Percentiles rank a stretch among this genome's conserved stretches.
phyloP scores from a whole-genome alignment of 2,329 filamentous ascomycete species.

The Pseudogymnoascus sp. region DNA sequence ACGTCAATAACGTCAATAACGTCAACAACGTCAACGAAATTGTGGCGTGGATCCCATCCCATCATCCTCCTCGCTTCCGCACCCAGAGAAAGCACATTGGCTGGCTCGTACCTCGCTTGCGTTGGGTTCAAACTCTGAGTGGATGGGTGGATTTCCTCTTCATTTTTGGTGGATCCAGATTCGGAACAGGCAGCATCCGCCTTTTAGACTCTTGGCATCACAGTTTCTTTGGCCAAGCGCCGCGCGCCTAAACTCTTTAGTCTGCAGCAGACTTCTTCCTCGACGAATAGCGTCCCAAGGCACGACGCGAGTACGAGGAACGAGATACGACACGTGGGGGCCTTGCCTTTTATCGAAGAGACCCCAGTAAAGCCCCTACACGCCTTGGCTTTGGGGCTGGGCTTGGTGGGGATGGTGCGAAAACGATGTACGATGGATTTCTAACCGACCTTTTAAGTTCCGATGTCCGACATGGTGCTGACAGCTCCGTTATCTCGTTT shows the following conservation, averaged over 20 bases:
- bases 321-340: background rate
- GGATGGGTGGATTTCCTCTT: background rate
- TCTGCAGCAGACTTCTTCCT: background rate
- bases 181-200: constrained; percentile 3
- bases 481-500: background rate
- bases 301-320: constrained; percentile 2
- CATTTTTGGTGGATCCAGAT: background rate
- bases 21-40: background rate
- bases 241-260: background rate
- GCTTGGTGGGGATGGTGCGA: background rate
- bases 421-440: background rate
- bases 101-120: background rate
- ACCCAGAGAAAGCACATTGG: background rate
- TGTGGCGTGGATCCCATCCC: background rate
- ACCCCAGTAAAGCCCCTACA: background rate
- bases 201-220: background rate
- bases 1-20: background rate
- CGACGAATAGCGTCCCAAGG: background rate
- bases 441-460: constrained; percentile 4
- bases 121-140: background rate
- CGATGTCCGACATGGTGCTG: background rate
- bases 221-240: background rate
- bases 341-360: background rate
- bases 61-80: background rate
- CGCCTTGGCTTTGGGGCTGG: constrained; percentile 2